phyloP scores from a whole-genome alignment of 352 stramenopile genomes.

The Discostella stelligera region DNA sequence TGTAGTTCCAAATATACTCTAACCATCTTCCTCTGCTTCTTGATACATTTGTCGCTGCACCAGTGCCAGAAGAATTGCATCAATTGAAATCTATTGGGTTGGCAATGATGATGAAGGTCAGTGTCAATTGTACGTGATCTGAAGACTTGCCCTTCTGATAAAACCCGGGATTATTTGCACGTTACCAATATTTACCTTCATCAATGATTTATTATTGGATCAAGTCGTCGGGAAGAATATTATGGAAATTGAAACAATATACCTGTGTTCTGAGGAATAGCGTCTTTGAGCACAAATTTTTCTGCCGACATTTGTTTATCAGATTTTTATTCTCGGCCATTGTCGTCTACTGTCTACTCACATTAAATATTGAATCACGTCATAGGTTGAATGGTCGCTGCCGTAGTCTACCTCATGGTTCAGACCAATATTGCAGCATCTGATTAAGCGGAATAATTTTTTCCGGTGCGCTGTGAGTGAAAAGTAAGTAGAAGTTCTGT shows the following conservation, averaged over 20 bases:
- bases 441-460: no score
- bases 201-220: constrained; percentile 44
- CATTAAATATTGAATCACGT: background rate
- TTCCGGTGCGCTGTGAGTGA: no score
- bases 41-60: constrained; percentile 28
- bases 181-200: constrained; percentile 43
- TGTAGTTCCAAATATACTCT: constrained; percentile 16
- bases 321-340: background rate
- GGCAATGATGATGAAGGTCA: background rate
- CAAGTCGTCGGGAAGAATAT: constrained; percentile 37
- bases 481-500: constrained; percentile 10
- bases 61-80: background rate
- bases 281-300: constrained; percentile 28
- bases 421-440: no score
- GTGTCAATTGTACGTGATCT: background rate
- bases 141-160: background rate
- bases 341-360: background rate
- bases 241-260: constrained; percentile 19
- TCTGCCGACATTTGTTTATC: constrained; percentile 18
- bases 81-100: background rate
- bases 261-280: constrained; percentile 13
- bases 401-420: no score
- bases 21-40: constrained; percentile 28
- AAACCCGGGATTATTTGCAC: constrained; percentile 46
- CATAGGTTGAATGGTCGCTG: background rate